Evolutionary conservation across 805 yeast species (phyloP), one percentile per base, ranked within the genome.

Genomic region (Isabelozyma gotoi): DNA sequence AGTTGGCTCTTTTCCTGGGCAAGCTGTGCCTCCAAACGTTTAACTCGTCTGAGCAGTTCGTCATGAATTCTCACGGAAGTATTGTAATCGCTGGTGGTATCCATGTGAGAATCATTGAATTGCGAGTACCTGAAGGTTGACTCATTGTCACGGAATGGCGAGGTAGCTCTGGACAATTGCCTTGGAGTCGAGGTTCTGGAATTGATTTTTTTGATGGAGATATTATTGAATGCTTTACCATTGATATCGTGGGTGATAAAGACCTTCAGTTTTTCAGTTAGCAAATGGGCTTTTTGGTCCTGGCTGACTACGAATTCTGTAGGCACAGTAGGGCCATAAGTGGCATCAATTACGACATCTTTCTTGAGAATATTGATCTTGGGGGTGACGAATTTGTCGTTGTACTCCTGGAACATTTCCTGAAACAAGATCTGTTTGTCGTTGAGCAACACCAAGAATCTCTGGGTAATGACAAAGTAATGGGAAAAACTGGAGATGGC

Each of bases 301-400:
- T 52, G 52, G 38, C 54, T 51, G 3, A 56, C 62, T 0, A 47
- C 43, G 50, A 57, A 59, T 17, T 52, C 51, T 40, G 61, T 62
- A 17, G 62, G 61, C 35, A 52, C 61, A 29, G 45, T 42, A 1
- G 69, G 69, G 1, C 73, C 74, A 21, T 42, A 45, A 2, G 84
- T 78, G 2, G 85, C 82, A 60, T 81, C 86, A 5, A 84, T 70
- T 17, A 77, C 69, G 5, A 77, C 88, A 51, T 86, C 88, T 50
- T 81, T 77, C 38, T 73, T 71, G 38, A 68, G 60, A 8, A 73
- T 71, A 7, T 80, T 69, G 2, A 78, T 63, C 40, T 74, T 73
- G 2, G 89, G 90, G 29, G 74, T 74, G 14, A 84, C 84, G 48
- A 73, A 78, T 56, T 86, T 85, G 21, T 72, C 61, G 50, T 82